Evolutionary conservation across 768 basidiomycete species (phyloP).

Genomic region (Wakefieldia striispora): DNA sequence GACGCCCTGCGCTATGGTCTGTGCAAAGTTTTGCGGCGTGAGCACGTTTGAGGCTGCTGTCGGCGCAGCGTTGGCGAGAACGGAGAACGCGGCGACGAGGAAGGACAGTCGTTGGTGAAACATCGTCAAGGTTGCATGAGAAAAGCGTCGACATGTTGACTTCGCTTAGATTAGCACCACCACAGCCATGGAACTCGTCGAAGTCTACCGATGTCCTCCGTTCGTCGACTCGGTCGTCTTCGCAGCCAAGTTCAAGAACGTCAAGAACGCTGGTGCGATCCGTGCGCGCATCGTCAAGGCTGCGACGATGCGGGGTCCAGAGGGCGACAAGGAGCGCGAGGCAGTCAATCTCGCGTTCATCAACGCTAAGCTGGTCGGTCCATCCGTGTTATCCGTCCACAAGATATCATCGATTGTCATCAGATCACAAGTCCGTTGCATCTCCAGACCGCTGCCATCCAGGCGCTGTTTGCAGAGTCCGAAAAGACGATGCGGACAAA

Average conservation of each 20-base stretch:
- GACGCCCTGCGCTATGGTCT: constrained; percentile 51
- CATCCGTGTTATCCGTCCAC: constrained; percentile 11
- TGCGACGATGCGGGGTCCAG: constrained; percentile 51
- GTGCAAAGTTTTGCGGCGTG: constrained; percentile 58
- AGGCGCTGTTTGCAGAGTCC: constrained; percentile 69
- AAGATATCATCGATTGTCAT: constrained; percentile 2
- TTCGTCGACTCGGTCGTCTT: constrained; percentile 48
- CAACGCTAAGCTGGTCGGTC: constrained; percentile 74
- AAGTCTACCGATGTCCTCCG: constrained; percentile 54
- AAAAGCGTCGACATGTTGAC: background rate
- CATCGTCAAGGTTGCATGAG: background rate
- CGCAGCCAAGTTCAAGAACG: constrained; percentile 62
- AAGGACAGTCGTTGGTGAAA: constrained; percentile 20
- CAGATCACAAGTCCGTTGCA: constrained; percentile 83
- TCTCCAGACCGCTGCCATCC: constrained; percentile 79
- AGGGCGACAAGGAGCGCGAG: constrained; percentile 67
- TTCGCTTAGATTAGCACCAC: constrained; percentile 3
- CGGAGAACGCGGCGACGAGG: constrained; percentile 29
- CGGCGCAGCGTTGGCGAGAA: constrained; percentile 35
- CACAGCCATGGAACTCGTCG: constrained; percentile 40
- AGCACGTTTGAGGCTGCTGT: constrained; percentile 37
- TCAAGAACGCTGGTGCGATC: constrained; percentile 61
- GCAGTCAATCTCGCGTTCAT: constrained; percentile 91
- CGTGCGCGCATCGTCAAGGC: constrained; percentile 70
- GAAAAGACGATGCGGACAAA: constrained; percentile 69